A percentile compares a stretch with the other conserved stretches of the same genome.
Evolutionary conservation across 805 yeast species (phyloP).

Genomic region (Candida dajiaensis): DNA sequence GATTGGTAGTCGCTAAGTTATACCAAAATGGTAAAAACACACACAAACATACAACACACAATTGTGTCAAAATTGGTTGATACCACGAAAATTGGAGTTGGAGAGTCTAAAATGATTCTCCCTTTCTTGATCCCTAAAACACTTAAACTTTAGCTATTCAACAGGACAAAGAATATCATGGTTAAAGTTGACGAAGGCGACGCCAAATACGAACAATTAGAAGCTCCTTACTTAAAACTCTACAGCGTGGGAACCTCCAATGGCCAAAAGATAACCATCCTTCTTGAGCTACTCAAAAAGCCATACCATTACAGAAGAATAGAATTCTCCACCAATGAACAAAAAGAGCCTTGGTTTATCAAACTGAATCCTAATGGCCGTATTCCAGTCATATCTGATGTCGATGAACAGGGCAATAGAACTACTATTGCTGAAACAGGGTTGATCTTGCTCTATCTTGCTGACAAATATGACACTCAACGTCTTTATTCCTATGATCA

Average conservation of each 20-base stretch:
- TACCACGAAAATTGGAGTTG: not conserved
- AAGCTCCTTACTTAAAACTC: conserved; percentile 35
- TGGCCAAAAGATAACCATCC: conserved; percentile 32
- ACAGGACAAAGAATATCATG: not conserved
- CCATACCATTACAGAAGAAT: conserved; percentile 29
- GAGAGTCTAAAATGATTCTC: not conserved
- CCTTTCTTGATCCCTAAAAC: not conserved
- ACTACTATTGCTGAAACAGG: conserved; percentile 48
- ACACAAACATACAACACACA: too few species aligned
- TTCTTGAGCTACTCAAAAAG: conserved; percentile 26
- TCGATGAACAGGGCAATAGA: conserved; percentile 29
- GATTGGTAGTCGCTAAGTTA: not conserved
- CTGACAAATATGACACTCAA: conserved; percentile 51
- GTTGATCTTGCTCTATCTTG: conserved; percentile 50
- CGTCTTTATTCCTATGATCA: conserved; percentile 30
- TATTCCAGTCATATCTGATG: conserved; percentile 45
- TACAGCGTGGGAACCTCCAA: conserved; percentile 35
- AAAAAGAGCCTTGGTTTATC: conserved; percentile 49
- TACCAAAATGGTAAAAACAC: not conserved
- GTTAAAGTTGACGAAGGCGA: conserved; percentile 12
- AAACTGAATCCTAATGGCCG: conserved; percentile 54
- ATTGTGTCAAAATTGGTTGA: not conserved
- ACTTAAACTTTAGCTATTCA: not conserved
- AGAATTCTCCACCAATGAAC: conserved; percentile 37
- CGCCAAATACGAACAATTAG: conserved; percentile 10